Evolutionary conservation across 2,329 filamentous ascomycete species (phyloP), one percentile per base, ranked within the genome.

Genomic region (Fusarium burgessii): DNA sequence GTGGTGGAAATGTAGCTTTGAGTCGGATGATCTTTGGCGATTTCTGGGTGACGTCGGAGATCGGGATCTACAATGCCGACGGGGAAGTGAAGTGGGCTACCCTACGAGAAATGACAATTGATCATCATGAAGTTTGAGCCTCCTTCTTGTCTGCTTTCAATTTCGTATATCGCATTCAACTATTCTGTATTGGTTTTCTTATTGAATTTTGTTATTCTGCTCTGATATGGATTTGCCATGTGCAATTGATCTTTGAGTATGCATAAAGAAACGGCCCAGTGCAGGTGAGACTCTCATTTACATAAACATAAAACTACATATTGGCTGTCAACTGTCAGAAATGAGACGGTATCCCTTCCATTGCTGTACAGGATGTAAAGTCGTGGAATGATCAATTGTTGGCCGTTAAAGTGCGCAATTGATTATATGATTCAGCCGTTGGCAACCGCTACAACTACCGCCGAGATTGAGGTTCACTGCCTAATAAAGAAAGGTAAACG

Each of bases 21-120:
- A 43, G 61, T 77, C 68, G 59, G 72, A 71, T 68, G 68, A 77
- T 77, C 66, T 73, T 59, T 75, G 57, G 58, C 56, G 71, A 72
- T 73, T 77, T 74, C 64, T 66, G 54, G 61, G 66, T 72, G 71
- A 70, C 61, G 73, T 76, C 74, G 75, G 75, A 27, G 59, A 38
- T 71, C 74, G 75, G 75, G 71, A 46, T 52, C 61, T 59, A n/a
- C 23, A 54, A 56, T 49, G 50, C 72, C 74, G 71, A 66, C 36
- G 18, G 23, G 27, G 27, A 25, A 29, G 29, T 29, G 10, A 18
- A 20, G 27, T 25, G 25, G 9, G 13, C 23, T 64, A 65, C 62
- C 62, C 60, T 65, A 18, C 17, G 36, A 18, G 17, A 6, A 51
- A 33, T 10, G 14, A 18, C 38, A 20, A 58, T 46, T 35, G 27